A percentile compares a stretch with the other conserved stretches of the same genome.
phyloP scores from a whole-genome alignment of 352 stramenopile genomes.

The Pythium aristosporum region DNA sequence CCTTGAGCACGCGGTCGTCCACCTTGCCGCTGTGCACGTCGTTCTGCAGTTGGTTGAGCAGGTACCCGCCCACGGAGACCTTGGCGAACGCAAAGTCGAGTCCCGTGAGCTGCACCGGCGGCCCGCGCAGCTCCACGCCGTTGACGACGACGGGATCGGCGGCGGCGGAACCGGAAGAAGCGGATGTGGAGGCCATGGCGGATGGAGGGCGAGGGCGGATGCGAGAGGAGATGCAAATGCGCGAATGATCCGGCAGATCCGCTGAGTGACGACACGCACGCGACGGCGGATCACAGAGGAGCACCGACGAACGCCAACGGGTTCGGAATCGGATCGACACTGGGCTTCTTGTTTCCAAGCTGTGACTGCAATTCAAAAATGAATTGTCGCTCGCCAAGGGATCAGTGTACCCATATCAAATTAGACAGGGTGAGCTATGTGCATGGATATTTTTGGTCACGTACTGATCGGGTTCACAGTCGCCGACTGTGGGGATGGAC shows the following conservation, averaged over 20 bases:
- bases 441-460: too few relatives aligned
- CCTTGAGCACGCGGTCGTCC: slow-evolving; percentile 79
- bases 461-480: background rate
- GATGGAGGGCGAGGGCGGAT: background rate
- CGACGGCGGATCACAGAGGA: slow-evolving; percentile 17
- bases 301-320: slow-evolving; percentile 18
- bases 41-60: slow-evolving; percentile 60
- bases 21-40: slow-evolving; percentile 26
- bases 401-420: slow-evolving; percentile 18
- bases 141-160: slow-evolving; percentile 16
- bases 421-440: slow-evolving; percentile 1
- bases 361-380: slow-evolving; percentile 14
- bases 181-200: slow-evolving; percentile 18
- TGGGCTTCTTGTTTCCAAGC: slow-evolving; percentile 1
- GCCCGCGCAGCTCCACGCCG: slow-evolving; percentile 23
- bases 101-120: slow-evolving; percentile 50
- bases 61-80: slow-evolving; percentile 57
- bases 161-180: background rate
- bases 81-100: slow-evolving; percentile 81
- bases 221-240: background rate
- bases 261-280: slow-evolving; percentile 3
- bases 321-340: slow-evolving; percentile 7
- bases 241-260: background rate
- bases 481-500: background rate
- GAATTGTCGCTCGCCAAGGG: slow-evolving; percentile 7